Base-by-base conservation (phyloP, 129 eudicot genomes). In the Chrysanthemum seticuspe region DNA sequence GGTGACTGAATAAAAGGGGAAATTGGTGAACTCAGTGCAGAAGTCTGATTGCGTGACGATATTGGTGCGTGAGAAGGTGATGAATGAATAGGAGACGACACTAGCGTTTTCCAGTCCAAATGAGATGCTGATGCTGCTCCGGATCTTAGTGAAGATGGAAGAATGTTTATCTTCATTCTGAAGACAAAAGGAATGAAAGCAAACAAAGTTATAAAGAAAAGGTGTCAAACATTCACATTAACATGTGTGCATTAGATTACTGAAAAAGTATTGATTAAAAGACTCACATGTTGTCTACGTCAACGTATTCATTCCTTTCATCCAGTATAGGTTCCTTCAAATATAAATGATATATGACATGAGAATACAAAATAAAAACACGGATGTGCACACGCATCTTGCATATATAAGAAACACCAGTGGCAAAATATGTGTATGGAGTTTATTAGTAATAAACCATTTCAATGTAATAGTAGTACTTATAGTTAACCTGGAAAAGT, bases 261-360 rank as follows among this genome's bases (percentile, higher is more conserved):
- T 50, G 23, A 54, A 16, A 5, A 7, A 12, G 15, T 13, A 29
- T 23, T 21, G 10, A 70, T 60, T 23, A 45, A 13, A 48, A 53
- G n/a, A 75, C 96, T 84, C 73, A 89, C 96, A 82, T 87, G 85
- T 82, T 76, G 75, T 87, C 87, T 63, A 83, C 80, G 55, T 90
- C 97, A 44, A 85, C 85, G 52, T 83, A 83, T 34, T 81, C 87
- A 47, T 90, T 87, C 10, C 85, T 85, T 78, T 90, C 97, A 71
- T 90, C 97, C 27, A 70, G 73, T 36, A 90, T 90, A 40, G 86
- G 91, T 79, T 85, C 97, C 97, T 90, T 58, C 61, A 72, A 73
- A 51, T 7, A 10, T 7, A 62, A 29, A 53, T 49, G 13, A 72
- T 8, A 56, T 8, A 19, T 54, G 50, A 40, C 10, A 9, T 15